These are phyloP conservation scores for Phyllosticta citribraziliensis DNA, from an alignment of 2,329 filamentous ascomycete species.

Conservation along the genomic window DNA sequence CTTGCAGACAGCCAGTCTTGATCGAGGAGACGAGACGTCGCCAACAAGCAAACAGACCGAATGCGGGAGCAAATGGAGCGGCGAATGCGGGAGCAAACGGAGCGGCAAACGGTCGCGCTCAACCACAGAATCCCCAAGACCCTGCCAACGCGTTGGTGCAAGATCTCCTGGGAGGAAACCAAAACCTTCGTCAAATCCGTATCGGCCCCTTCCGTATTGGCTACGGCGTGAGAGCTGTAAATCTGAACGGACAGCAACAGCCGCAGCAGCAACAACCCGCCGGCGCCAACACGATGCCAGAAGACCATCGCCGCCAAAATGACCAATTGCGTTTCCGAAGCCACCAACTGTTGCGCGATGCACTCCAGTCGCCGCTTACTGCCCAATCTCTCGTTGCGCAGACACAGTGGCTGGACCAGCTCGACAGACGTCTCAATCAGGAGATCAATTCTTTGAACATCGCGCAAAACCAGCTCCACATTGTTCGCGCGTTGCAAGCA, in stretches of 20 bases:
- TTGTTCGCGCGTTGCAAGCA: slow-evolving; percentile 43
- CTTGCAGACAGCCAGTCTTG: slow-evolving; percentile 75
- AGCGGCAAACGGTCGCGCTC: slow-evolving; percentile 2
- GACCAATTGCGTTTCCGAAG: not conserved
- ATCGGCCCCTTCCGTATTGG: slow-evolving; percentile 9
- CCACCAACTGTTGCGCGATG: not conserved
- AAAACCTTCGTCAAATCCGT: slow-evolving; percentile 5
- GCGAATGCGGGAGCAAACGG: not conserved
- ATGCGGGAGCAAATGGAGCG: slow-evolving; percentile 5
- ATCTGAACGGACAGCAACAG: slow-evolving; percentile 11
- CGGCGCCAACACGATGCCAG: slow-evolving; percentile 8
- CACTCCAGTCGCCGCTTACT: not conserved
- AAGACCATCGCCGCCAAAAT: slow-evolving; percentile 11
- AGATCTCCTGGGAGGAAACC: not conserved
- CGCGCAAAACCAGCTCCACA: slow-evolving; percentile 57
- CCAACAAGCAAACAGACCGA: slow-evolving; percentile 19
- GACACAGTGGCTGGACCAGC: slow-evolving; percentile 50
- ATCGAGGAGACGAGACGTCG: slow-evolving; percentile 24
- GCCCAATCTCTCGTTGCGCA: slow-evolving; percentile 32
- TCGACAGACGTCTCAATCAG: slow-evolving; percentile 59
- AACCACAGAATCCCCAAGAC: slow-evolving; percentile 12
- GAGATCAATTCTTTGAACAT: slow-evolving; percentile 55
- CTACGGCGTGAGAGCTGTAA: slow-evolving; percentile 8
- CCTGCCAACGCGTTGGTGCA: slow-evolving; percentile 8
- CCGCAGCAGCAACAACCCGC: slow-evolving; percentile 6